phyloP scores from a whole-genome alignment of 1,139 yeast species.

The Diutina neorugosa region DNA sequence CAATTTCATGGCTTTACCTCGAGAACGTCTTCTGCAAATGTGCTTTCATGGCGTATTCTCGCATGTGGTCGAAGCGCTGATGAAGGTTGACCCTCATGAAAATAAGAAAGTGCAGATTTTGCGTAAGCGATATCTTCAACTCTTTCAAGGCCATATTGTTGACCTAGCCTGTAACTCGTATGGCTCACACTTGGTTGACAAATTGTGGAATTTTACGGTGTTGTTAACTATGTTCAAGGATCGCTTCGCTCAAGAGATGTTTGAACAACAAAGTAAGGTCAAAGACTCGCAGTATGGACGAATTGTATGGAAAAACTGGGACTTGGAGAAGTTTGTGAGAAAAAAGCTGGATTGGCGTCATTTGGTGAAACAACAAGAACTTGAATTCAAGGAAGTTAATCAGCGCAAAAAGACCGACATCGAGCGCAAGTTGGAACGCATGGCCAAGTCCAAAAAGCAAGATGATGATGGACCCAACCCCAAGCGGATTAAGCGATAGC shows the following conservation, averaged over 20 bases:
- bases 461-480: background rate
- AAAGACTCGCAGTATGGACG: slow-evolving; percentile 83
- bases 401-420: background rate
- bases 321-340: slow-evolving; percentile 63
- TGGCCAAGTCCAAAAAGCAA: background rate
- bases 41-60: slow-evolving; percentile 83
- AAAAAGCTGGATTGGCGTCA: slow-evolving; percentile 78
- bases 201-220: slow-evolving; percentile 67
- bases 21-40: slow-evolving; percentile 52
- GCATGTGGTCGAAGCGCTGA: slow-evolving; percentile 62
- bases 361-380: slow-evolving; percentile 59
- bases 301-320: slow-evolving; percentile 93
- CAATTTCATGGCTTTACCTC: slow-evolving; percentile 47
- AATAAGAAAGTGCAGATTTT: slow-evolving; percentile 41
- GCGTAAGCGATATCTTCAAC: slow-evolving; percentile 60
- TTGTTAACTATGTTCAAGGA: slow-evolving; percentile 79
- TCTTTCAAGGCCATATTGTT: slow-evolving; percentile 40
- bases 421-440: background rate
- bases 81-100: slow-evolving; percentile 27
- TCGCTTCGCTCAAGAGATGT: slow-evolving; percentile 61
- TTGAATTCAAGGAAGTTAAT: slow-evolving; percentile 22
- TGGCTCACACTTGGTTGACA: slow-evolving; percentile 86
- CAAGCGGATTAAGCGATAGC: background rate
- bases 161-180: slow-evolving; percentile 73
- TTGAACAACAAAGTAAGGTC: slow-evolving; percentile 49